A percentile compares a stretch with the other conserved stretches of the same genome.
Evolutionary conservation across 768 basidiomycete species (phyloP).

Genomic region (Tylopilus subfusipes): DNA sequence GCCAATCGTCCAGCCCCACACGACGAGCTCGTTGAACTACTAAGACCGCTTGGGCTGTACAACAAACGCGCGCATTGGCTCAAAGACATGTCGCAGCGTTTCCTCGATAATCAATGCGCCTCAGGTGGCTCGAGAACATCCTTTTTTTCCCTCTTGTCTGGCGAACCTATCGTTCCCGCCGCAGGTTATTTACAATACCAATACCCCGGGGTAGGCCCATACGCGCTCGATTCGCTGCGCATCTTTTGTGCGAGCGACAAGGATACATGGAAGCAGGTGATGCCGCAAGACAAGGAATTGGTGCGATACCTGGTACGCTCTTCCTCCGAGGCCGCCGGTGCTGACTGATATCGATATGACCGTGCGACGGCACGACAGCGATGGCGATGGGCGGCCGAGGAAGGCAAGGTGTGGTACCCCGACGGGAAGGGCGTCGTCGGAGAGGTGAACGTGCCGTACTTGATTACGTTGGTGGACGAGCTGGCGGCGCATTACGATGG

Average conservation of each 20-base stretch:
- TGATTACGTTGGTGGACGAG: constrained; percentile 39
- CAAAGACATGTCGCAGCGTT: constrained; percentile 49
- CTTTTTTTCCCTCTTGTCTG: neutral
- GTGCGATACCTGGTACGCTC: constrained; percentile 59
- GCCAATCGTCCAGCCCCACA: constrained; percentile 35
- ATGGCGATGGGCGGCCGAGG: constrained; percentile 69
- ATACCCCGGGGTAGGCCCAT: constrained; percentile 62
- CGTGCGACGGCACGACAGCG: constrained; percentile 39
- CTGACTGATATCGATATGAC: neutral
- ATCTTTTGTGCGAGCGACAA: constrained; percentile 50
- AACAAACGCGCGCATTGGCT: constrained; percentile 55
- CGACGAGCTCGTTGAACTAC: constrained; percentile 40
- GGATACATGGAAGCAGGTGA: constrained; percentile 58
- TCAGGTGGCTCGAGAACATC: constrained; percentile 20
- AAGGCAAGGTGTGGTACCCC: constrained; percentile 50
- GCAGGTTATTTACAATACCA: constrained; percentile 56
- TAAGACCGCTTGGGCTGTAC: constrained; percentile 58
- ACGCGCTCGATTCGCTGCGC: constrained; percentile 73
- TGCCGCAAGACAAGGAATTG: constrained; percentile 68
- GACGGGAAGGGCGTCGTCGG: constrained; percentile 38
- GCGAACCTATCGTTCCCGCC: constrained; percentile 21
- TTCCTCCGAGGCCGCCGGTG: neutral
- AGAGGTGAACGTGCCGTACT: constrained; percentile 35
- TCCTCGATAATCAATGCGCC: constrained; percentile 40
- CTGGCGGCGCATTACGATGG: constrained; percentile 31